Evolutionary conservation across 805 yeast species (phyloP), one percentile per base, ranked within the genome.

Genomic region (Metschnikowia similis): DNA sequence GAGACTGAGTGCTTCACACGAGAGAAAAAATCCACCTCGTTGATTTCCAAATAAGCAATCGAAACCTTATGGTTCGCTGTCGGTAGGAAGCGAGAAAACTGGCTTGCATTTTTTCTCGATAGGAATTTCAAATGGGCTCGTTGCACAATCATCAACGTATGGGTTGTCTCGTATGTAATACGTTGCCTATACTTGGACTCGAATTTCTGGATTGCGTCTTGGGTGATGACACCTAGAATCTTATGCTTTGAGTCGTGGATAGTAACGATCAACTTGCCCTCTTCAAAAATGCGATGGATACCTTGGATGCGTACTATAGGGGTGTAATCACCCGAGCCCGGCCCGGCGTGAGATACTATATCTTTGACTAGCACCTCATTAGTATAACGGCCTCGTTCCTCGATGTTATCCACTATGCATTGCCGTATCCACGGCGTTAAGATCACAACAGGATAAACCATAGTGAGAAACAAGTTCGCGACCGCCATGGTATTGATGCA

Each of bases 191-290:
- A 58, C 16, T 48, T 49, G 31, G 55, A 53, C 52, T 75, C 79
- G 52, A 67, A 69, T 26, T 52, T 41, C 8, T 60, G 52, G 2
- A 70, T 59, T 1, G 70, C 60, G 9, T 57, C 54, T 38, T 56
- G 62, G 2, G 67, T 65, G 50, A 73, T 64, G 3, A 56, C 48
- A 1, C 64, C 74, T 9, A 66, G 53, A 9, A 71, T 59, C 52
- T 61, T 62, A 51, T 67, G 67, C 3, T 59, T 54, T 5, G 63
- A 54, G 49, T 72, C 77, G 8, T 67, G 60, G n/a, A 71, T 48
- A 4, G 68, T 55, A 3, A 64, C 67, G 4, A 69, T 57, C 7
- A 71, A 44, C 16, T 59, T 67, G 26, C 65, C 63, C 21, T 50
- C 44, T 4, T 52, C 41, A 0, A 69, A 62, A 16, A 56, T 48